Conservation (phyloP, 1,139 yeast genomes). For the Diutina neorugosa region DNA sequence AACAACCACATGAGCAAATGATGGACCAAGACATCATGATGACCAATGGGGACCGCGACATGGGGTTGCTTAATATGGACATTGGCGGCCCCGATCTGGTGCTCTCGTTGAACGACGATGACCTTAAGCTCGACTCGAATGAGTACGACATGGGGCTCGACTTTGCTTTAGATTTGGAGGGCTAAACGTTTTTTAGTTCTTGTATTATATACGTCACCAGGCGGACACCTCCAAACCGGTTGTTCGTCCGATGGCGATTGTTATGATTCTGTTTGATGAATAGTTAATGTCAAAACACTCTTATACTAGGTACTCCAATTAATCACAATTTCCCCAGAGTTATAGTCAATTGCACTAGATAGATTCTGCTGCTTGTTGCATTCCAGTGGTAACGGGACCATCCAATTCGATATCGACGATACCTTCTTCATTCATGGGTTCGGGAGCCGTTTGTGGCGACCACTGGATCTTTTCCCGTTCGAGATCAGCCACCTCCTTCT, state of each 20-base stretch:
- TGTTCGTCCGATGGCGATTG: too few relatives aligned
- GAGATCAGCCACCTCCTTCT: conserved; percentile 50
- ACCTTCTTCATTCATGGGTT: background rate
- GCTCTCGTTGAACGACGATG: background rate
- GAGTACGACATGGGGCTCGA: conserved; percentile 4
- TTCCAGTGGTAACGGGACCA: background rate
- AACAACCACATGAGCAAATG: background rate
- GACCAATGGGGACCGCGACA: conserved; percentile 2
- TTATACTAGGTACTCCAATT: too few relatives aligned
- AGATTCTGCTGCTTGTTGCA: background rate
- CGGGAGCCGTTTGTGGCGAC: background rate
- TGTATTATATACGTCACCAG: background rate
- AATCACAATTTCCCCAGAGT: too few relatives aligned
- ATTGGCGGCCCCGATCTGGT: background rate
- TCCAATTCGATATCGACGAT: background rate
- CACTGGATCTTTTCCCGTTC: conserved; percentile 19
- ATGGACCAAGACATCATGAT: background rate
- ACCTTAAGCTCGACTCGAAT: background rate
- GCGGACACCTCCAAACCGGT: background rate
- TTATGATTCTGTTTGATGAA: background rate
- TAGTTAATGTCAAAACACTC: background rate
- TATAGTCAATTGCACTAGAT: too few relatives aligned
- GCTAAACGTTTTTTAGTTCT: background rate
- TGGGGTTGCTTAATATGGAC: conserved; percentile 3
- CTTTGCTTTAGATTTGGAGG: conserved; percentile 1